These are phyloP conservation scores for Trypanosoma cruzi DNA, from an alignment of 208 protist species.

Conservation along the genomic window DNA sequence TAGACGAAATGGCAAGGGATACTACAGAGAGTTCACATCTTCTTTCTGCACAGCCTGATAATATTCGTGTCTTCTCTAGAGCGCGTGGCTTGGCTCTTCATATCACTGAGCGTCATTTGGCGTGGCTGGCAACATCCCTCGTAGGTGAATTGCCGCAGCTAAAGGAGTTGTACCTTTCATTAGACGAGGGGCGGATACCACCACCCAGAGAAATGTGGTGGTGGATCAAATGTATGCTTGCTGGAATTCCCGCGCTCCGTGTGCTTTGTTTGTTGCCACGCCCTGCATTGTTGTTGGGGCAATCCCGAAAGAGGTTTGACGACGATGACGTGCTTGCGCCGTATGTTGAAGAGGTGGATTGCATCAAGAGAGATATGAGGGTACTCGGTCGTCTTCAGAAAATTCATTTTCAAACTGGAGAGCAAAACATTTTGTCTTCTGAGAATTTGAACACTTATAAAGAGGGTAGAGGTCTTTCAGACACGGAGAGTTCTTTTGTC, in stretches of 20 bases:
- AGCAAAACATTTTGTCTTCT: neutral
- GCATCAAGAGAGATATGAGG: neutral
- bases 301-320: conserved; percentile 3
- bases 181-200: conserved; percentile 34
- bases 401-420: neutral
- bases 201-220: conserved; percentile 34
- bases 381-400: neutral
- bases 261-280: conserved; percentile 11
- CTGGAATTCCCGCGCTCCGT: neutral
- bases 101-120: conserved; percentile 55
- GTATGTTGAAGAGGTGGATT: conserved; percentile 13
- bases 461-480: neutral
- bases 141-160: conserved; percentile 34
- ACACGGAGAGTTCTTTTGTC: neutral
- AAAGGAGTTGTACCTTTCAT: conserved; percentile 43
- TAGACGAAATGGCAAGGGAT: conserved; percentile 21
- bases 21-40: conserved; percentile 20
- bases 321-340: conserved; percentile 11
- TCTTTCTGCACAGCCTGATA: neutral
- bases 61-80: conserved; percentile 19
- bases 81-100: conserved; percentile 38
- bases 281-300: neutral
- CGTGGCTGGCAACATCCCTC: conserved; percentile 50
- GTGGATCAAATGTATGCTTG: conserved; percentile 42
- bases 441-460: neutral